Percentiles rank a stretch among this genome's conserved stretches.
phyloP scores from a whole-genome alignment of 257 asterid genomes.

The Solanum neorickii region DNA sequence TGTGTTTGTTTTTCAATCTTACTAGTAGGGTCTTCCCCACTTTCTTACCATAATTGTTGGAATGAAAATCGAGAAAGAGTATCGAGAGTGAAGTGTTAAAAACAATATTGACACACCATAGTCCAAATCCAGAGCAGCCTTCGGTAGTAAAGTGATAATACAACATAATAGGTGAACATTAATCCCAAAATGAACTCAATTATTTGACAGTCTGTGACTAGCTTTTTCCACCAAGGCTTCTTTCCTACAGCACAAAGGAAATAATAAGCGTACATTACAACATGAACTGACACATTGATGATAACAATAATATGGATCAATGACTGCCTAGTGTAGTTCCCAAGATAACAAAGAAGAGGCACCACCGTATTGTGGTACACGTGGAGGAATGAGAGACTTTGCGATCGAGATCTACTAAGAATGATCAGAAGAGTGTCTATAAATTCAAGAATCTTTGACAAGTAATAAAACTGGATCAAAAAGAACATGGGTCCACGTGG shows the following conservation, averaged over 20 bases:
- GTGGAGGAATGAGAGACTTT: constrained; percentile 76
- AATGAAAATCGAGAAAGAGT: constrained; percentile 50
- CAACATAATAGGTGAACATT: constrained; percentile 59
- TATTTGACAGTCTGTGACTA: constrained; percentile 69
- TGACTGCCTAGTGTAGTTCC: constrained; percentile 44
- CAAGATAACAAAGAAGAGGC: constrained; percentile 53
- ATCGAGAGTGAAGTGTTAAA: constrained; percentile 57
- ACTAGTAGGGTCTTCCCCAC: not conserved
- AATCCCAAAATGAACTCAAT: constrained; percentile 68
- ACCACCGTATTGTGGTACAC: constrained; percentile 84
- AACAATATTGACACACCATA: constrained; percentile 44
- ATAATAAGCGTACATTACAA: constrained; percentile 69
- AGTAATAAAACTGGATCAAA: constrained; percentile 67
- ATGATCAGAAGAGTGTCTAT: constrained; percentile 59
- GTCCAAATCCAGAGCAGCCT: constrained; percentile 69
- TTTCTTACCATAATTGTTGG: constrained; percentile 43
- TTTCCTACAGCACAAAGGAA: constrained; percentile 43
- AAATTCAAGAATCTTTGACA: constrained; percentile 69
- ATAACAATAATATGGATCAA: constrained; percentile 69
- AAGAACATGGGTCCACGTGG: constrained; percentile 64
- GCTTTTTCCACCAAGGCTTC: constrained; percentile 69
- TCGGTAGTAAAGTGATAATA: constrained; percentile 35
- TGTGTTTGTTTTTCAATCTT: not conserved
- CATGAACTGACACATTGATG: constrained; percentile 73
- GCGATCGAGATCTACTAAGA: constrained; percentile 29